A percentile compares a stretch with the other conserved stretches of the same genome.
Conservation (phyloP, 345 rosid species). For the Camelina neglecta region DNA sequence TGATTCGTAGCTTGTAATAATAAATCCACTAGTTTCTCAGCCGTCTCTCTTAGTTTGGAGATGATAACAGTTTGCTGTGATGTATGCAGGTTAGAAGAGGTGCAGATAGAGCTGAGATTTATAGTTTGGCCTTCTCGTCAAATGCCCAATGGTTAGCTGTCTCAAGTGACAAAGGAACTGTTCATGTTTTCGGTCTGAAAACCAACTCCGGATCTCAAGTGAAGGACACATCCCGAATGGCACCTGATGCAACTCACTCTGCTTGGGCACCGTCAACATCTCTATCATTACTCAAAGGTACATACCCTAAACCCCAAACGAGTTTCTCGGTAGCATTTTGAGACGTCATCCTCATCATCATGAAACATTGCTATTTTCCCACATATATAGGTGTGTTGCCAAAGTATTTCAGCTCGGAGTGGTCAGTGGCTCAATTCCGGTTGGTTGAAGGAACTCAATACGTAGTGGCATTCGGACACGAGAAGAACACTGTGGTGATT, state of each 20-base stretch:
- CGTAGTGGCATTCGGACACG: constrained; percentile 86
- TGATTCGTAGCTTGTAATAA: no score
- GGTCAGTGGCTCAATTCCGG: constrained; percentile 93
- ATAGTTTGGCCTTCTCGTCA: constrained; percentile 91
- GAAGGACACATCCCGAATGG: constrained; percentile 44
- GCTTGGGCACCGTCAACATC: constrained; percentile 48
- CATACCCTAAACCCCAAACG: background rate
- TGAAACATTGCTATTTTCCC: background rate
- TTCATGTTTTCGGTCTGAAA: constrained; percentile 91
- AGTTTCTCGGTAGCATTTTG: background rate
- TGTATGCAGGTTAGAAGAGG: constrained; percentile 82
- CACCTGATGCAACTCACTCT: constrained; percentile 45
- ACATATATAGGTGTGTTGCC: constrained; percentile 78
- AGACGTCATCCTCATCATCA: background rate
- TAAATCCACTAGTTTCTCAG: background rate
- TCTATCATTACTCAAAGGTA: constrained; percentile 80
- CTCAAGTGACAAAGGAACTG: constrained; percentile 98
- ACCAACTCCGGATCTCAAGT: constrained; percentile 57
- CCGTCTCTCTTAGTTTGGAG: background rate
- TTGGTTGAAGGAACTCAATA: constrained; percentile 79
- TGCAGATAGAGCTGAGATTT: constrained; percentile 94
- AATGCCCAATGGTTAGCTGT: constrained; percentile 87
- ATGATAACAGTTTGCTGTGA: background rate
- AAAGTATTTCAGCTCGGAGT: constrained; percentile 93
- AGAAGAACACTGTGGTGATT: constrained; percentile 81